Conservation (phyloP, 495 filamentous ascomycete genomes). For the Patellaria atrata region DNA sequence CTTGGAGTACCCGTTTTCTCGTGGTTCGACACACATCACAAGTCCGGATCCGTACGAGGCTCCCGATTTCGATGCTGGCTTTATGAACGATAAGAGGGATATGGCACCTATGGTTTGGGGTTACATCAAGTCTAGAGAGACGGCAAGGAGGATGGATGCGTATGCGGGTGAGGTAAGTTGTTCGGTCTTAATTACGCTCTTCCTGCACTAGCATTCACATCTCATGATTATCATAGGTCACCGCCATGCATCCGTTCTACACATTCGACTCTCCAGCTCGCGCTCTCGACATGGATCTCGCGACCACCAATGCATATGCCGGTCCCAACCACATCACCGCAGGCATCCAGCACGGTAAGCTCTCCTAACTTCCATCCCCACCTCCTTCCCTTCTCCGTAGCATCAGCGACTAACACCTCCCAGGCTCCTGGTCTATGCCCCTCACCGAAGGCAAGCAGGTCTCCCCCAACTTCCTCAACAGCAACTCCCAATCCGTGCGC, state of each 20-base stretch:
- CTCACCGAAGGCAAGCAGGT: conserved; percentile 36
- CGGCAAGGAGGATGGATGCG: conserved; percentile 58
- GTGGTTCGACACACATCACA: conserved; percentile 57
- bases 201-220: not conserved
- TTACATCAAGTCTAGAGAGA: conserved; percentile 78
- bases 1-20: conserved; percentile 69
- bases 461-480: conserved; percentile 33
- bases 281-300: conserved; percentile 57
- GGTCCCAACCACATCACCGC: conserved; percentile 59
- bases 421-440: conserved; percentile 32
- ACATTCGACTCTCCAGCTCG: conserved; percentile 51
- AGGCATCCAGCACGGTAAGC: conserved; percentile 45
- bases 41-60: conserved; percentile 56
- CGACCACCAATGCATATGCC: conserved; percentile 59
- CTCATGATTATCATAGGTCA: too few species aligned
- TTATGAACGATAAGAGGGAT: conserved; percentile 75
- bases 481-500: conserved; percentile 38
- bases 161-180: conserved; percentile 72
- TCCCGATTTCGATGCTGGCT: conserved; percentile 71
- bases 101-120: conserved; percentile 78
- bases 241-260: conserved; percentile 44
- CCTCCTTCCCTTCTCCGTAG: not conserved
- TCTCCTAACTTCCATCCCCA: too few species aligned
- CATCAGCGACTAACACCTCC: not conserved
- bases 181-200: conserved; percentile 36